A percentile compares a stretch with the other conserved stretches of the same genome.
Conservation (phyloP, 2,329 filamentous ascomycete species). For the Sphaceloma murrayae region DNA sequence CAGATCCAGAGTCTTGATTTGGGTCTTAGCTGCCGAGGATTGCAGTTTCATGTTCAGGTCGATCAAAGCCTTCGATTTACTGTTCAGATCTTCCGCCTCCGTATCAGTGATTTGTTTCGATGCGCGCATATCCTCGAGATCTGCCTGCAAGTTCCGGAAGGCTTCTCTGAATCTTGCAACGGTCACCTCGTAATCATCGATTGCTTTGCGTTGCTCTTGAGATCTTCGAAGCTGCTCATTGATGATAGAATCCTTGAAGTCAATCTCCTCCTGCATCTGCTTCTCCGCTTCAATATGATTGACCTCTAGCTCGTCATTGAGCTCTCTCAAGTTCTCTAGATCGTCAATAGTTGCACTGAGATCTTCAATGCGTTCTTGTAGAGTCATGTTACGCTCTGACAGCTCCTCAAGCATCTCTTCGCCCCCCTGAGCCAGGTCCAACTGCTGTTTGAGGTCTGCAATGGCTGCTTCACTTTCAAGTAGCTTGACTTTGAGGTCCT, state of each 20-base stretch:
- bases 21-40: constrained; percentile 78
- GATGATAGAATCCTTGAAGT: constrained; percentile 76
- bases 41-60: constrained; percentile 93
- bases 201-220: constrained; percentile 64
- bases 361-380: constrained; percentile 75
- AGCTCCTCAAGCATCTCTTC: constrained; percentile 93
- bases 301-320: constrained; percentile 87
- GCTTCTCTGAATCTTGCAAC: constrained; percentile 81
- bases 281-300: constrained; percentile 91
- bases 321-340: constrained; percentile 77
- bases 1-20: constrained; percentile 87
- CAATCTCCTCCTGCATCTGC: constrained; percentile 87
- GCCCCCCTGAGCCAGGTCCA: constrained; percentile 77
- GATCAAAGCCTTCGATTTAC: constrained; percentile 85
- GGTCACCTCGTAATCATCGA: constrained; percentile 85
- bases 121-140: constrained; percentile 84
- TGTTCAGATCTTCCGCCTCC: constrained; percentile 82
- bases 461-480: constrained; percentile 62
- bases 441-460: constrained; percentile 79
- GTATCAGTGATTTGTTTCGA: constrained; percentile 87
- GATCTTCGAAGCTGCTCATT: constrained; percentile 68
- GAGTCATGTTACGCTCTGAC: constrained; percentile 73
- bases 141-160: constrained; percentile 72
- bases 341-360: constrained; percentile 75
- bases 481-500: constrained; percentile 62